phyloP scores from a whole-genome alignment of 768 basidiomycete genomes.

The Xerocomellus amylosporus region DNA sequence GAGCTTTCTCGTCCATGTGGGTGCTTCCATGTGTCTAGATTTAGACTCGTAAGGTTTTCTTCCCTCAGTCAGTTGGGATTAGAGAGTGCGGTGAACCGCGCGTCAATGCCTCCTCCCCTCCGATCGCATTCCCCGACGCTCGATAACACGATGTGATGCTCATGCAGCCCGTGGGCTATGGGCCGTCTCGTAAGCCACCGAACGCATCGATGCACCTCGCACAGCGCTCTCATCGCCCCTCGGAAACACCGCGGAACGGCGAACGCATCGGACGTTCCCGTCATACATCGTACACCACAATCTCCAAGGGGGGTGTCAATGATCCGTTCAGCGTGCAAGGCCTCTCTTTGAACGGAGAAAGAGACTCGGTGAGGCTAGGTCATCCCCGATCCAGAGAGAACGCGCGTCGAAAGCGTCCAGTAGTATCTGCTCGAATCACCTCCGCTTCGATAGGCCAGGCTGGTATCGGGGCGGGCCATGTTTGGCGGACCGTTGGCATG shows the following conservation, averaged over 20 bases:
- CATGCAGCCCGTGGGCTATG: neutral
- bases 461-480: neutral
- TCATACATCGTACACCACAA: neutral
- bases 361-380: neutral
- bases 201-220: neutral
- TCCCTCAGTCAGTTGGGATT: neutral
- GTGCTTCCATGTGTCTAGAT: neutral
- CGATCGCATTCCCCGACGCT: too few relatives aligned
- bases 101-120: neutral
- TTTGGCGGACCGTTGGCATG: too few relatives aligned
- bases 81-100: too few relatives aligned
- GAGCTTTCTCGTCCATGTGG: neutral
- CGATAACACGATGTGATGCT: neutral
- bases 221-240: neutral
- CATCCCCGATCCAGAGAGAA: neutral
- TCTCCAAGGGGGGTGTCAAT: neutral
- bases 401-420: neutral
- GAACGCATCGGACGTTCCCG: constrained; percentile 5
- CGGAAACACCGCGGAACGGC: constrained; percentile 5
- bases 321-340: neutral
- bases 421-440: neutral
- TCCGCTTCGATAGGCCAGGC: neutral
- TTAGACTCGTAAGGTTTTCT: neutral
- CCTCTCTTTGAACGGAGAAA: neutral
- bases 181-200: neutral